Evolutionary conservation across 2,329 filamentous ascomycete genomes (phyloP), one percentile per base, ranked within the genome.

Genomic region (Hymenoscyphus fructigenus): DNA sequence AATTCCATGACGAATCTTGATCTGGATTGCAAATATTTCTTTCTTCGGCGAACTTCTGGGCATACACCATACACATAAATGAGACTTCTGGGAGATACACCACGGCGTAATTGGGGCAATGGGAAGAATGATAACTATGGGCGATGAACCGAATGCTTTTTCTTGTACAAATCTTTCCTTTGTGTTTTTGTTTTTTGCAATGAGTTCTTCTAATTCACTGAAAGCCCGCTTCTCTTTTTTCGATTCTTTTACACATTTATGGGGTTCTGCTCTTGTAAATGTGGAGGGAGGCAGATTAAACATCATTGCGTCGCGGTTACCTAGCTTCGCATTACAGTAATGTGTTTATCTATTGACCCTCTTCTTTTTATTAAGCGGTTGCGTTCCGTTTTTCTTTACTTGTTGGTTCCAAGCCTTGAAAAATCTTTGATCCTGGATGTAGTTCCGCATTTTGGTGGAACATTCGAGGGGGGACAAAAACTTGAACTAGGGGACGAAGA

Each of bases 111-210:
- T 28, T 20, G 61, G 61, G 57, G 57, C 44, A 17, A 57, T 36
- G 10, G 34, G 44, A 23, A 50, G 58, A 57, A 60, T 50, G 59
- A 65, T 66, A 61, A 61, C 67, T 61, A 68, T 70, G 63, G 60
- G 69, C 65, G 65, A 70, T 53, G 68, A n/a, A 69, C 60, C 28
- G 65, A 63, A 36, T 36, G 34, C 9, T 67, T 44, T 34, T 59
- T 23, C 32, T 60, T 60, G 66, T 68, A 67, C 60, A 70, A 47
- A 65, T 63, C 4, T 63, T 66, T 56, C 65, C 20, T 65, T 63
- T 34, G 32, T 32, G 29, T 68, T 62, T 47, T 29, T 55, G 59
- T 55, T 61, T 67, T 15, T 14, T 32, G 44, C 41, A 17, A 20
- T 17, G 3, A 28, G n/a, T 32, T 26, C 38, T 60, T 60, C 58